phyloP scores from a whole-genome alignment of 2,329 filamentous ascomycete species.

The Cladosporium sp. region DNA sequence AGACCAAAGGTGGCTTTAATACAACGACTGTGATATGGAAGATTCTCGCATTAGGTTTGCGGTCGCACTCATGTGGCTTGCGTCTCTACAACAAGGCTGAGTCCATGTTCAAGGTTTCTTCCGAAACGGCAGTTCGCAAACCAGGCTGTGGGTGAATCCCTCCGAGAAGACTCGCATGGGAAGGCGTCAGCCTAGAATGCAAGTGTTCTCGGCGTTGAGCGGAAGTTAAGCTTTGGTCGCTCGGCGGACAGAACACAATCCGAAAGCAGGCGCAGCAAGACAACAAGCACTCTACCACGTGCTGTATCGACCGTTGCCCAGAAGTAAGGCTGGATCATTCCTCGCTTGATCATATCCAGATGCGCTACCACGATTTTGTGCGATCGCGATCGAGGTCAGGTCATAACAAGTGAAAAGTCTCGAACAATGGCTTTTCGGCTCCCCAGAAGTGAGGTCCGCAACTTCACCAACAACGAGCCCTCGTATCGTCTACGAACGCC shows the following conservation, averaged over 20 bases:
- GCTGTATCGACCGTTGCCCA: neutral
- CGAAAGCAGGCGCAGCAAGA: neutral
- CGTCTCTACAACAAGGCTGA: constrained; percentile 1
- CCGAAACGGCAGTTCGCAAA: neutral
- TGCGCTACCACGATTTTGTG: neutral
- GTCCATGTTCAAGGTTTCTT: neutral
- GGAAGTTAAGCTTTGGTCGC: constrained; percentile 1
- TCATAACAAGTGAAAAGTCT: neutral
- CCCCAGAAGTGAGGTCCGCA: constrained; percentile 5
- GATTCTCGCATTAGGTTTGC: neutral
- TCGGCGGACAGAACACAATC: neutral
- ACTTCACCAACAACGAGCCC: neutral
- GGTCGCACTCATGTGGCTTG: neutral
- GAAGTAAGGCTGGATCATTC: neutral
- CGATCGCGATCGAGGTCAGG: neutral
- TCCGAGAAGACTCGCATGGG: neutral
- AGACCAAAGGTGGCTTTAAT: neutral
- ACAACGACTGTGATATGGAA: neutral
- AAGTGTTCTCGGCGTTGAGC: neutral
- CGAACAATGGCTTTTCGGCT: constrained; percentile 4
- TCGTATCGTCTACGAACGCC: neutral
- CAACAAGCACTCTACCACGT: neutral
- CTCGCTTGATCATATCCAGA: neutral
- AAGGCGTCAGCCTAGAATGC: neutral
- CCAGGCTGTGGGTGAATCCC: neutral